A percentile compares a stretch with the other conserved stretches of the same genome.
Evolutionary conservation across 1,284 basidiomycete genomes (phyloP).

Genomic region (Hemileia vastatrix): DNA sequence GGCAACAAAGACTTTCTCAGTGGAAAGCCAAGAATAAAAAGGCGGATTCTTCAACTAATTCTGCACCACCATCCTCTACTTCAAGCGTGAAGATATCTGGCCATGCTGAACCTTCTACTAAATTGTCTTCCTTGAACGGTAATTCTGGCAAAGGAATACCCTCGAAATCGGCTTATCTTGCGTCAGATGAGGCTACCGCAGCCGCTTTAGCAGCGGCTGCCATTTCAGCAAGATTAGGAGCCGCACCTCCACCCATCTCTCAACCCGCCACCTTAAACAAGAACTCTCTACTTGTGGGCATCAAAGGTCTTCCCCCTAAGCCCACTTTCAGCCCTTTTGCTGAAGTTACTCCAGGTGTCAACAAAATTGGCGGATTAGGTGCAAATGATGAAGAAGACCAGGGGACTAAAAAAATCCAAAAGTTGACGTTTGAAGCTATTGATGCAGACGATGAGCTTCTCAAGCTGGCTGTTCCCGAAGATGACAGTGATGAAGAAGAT

Average conservation of each 20-base stretch:
- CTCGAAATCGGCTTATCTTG: conserved; percentile 12
- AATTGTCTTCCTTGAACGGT: not conserved
- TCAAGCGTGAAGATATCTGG: not conserved
- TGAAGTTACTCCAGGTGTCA: conserved; percentile 2
- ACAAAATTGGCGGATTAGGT: conserved; percentile 18
- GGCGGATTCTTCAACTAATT: conserved; percentile 5
- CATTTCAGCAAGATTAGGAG: conserved; percentile 19
- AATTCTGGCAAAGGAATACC: conserved; percentile 14
- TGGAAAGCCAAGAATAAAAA: conserved; percentile 24
- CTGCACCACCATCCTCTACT: conserved; percentile 3
- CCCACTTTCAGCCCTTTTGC: conserved; percentile 16
- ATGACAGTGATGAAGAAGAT: conserved; percentile 29
- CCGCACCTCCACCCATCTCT: conserved; percentile 12
- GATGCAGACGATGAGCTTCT: conserved; percentile 24
- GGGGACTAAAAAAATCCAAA: conserved; percentile 20
- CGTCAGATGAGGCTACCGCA: conserved; percentile 20
- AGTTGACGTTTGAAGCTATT: conserved; percentile 22
- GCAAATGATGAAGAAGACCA: conserved; percentile 20
- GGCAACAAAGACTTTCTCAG: conserved; percentile 22
- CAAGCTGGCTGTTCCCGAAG: conserved; percentile 20
- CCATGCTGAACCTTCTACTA: not conserved
- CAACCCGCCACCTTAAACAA: conserved; percentile 13
- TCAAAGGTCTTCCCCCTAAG: conserved; percentile 22
- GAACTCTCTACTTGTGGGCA: conserved; percentile 17
- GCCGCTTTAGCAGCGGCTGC: conserved; percentile 21